A percentile compares a stretch with the other conserved stretches of the same genome.
These are phyloP conservation scores for Mortierella sp. DNA, from an alignment of 371 early-diverging fungal species.

Conservation along the genomic window DNA sequence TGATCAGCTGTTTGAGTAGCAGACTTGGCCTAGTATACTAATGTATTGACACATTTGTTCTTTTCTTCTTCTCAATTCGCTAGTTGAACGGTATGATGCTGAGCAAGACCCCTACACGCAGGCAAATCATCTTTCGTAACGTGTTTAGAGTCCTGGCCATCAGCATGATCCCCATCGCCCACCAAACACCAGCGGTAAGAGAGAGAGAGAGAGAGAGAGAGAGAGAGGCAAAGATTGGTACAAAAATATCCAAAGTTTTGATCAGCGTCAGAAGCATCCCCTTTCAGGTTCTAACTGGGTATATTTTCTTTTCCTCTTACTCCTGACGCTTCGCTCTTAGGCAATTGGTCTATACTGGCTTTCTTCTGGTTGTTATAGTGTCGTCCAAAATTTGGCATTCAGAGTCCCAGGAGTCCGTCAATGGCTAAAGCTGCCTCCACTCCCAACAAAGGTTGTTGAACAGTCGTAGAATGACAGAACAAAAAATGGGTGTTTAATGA, in stretches of 20 bases:
- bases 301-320: neutral
- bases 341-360: slow-evolving; percentile 73
- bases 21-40: neutral
- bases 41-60: neutral
- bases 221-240: too few species aligned
- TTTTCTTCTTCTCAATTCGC: neutral
- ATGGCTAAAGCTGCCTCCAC: slow-evolving; percentile 38
- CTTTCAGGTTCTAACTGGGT: too few species aligned
- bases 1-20: neutral
- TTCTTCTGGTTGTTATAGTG: slow-evolving; percentile 70
- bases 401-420: slow-evolving; percentile 36
- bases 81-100: slow-evolving; percentile 65
- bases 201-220: neutral
- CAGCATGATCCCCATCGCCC: slow-evolving; percentile 74
- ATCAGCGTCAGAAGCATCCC: too few species aligned
- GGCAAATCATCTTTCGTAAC: slow-evolving; percentile 62
- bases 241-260: too few species aligned
- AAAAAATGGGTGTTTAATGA: neutral
- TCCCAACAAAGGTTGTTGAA: slow-evolving; percentile 18
- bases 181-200: slow-evolving; percentile 74
- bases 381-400: slow-evolving; percentile 66
- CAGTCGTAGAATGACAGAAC: slow-evolving; percentile 5
- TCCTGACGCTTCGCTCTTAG: slow-evolving; percentile 11
- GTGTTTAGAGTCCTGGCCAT: slow-evolving; percentile 67
- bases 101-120: slow-evolving; percentile 56